Conservation (phyloP, 768 basidiomycete species). For the Phlegmacium glaucopus region DNA sequence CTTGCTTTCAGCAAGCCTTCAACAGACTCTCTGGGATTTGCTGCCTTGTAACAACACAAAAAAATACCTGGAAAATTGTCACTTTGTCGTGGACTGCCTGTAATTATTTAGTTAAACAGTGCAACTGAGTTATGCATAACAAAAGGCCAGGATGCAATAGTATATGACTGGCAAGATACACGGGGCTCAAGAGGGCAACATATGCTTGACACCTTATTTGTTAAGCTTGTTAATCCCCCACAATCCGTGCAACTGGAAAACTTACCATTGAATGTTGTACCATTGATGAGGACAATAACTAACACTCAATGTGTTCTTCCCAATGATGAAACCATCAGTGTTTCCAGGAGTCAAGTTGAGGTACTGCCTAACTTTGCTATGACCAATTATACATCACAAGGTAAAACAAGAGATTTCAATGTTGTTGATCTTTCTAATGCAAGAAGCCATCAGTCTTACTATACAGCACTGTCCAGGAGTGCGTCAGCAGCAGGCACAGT, state of each 20-base stretch:
- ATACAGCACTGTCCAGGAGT: slow-evolving; percentile 28
- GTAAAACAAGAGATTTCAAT: slow-evolving; percentile 25
- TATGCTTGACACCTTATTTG: slow-evolving; percentile 25
- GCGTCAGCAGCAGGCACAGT: slow-evolving; percentile 15
- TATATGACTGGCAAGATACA: slow-evolving; percentile 10
- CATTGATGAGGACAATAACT: slow-evolving; percentile 9
- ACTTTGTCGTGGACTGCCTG: slow-evolving; percentile 29
- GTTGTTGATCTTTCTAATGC: slow-evolving; percentile 21
- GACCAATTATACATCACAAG: slow-evolving; percentile 31
- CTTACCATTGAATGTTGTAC: slow-evolving; percentile 29
- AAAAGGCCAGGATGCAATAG: slow-evolving; percentile 23
- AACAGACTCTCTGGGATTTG: slow-evolving; percentile 13
- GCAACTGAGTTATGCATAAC: no score
- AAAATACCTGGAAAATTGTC: slow-evolving; percentile 21
- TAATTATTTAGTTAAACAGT: slow-evolving; percentile 29
- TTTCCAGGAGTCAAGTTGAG: slow-evolving; percentile 18
- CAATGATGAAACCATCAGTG: slow-evolving; percentile 10
- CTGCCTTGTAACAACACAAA: slow-evolving; percentile 12
- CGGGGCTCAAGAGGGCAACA: slow-evolving; percentile 5
- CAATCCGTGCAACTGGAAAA: slow-evolving; percentile 16
- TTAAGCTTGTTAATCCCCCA: slow-evolving; percentile 22
- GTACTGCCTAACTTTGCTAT: slow-evolving; percentile 28
- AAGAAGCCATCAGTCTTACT: slow-evolving; percentile 25
- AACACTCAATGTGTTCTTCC: slow-evolving; percentile 11
- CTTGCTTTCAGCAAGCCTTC: background rate